phyloP scores from a whole-genome alignment of 768 basidiomycete genomes.

The Crassisporium funariophilum region DNA sequence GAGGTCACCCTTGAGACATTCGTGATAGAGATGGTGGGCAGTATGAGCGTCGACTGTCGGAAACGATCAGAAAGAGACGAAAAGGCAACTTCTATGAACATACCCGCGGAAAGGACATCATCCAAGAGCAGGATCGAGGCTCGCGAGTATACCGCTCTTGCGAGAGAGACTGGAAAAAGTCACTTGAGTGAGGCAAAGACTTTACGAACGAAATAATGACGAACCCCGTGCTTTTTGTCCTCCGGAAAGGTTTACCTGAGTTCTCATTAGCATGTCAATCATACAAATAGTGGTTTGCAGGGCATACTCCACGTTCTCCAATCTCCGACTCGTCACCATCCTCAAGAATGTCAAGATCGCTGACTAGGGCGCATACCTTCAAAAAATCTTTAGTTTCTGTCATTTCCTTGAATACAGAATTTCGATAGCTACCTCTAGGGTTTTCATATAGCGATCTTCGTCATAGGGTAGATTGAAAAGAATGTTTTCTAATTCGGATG shows the following conservation, averaged over 20 bases:
- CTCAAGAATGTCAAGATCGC: constrained; percentile 80
- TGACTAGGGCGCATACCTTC: constrained; percentile 65
- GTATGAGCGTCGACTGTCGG: constrained; percentile 87
- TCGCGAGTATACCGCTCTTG: constrained; percentile 88
- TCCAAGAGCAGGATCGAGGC: constrained; percentile 83
- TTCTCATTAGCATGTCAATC: too few species aligned
- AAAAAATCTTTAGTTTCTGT: constrained; percentile 3
- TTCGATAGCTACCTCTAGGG: constrained; percentile 60
- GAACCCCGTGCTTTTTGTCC: constrained; percentile 70
- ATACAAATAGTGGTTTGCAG: too few species aligned
- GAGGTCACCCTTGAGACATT: constrained; percentile 84
- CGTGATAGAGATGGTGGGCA: constrained; percentile 81
- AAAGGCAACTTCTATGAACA: constrained; percentile 9
- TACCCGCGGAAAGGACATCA: constrained; percentile 69
- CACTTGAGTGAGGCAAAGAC: constrained; percentile 35
- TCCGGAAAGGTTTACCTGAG: constrained; percentile 53
- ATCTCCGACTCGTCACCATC: constrained; percentile 89
- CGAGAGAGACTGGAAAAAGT: constrained; percentile 33
- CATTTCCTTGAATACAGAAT: constrained; percentile 19
- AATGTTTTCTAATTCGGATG: constrained; percentile 50
- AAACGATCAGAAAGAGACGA: constrained; percentile 1
- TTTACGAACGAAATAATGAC: constrained; percentile 39
- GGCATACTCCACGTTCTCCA: constrained; percentile 76
- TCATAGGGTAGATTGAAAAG: constrained; percentile 78
- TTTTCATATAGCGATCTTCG: constrained; percentile 71